These are phyloP conservation scores for Psilocybe cyanescens DNA, from an alignment of 768 basidiomycete genomes.

Conservation along the genomic window DNA sequence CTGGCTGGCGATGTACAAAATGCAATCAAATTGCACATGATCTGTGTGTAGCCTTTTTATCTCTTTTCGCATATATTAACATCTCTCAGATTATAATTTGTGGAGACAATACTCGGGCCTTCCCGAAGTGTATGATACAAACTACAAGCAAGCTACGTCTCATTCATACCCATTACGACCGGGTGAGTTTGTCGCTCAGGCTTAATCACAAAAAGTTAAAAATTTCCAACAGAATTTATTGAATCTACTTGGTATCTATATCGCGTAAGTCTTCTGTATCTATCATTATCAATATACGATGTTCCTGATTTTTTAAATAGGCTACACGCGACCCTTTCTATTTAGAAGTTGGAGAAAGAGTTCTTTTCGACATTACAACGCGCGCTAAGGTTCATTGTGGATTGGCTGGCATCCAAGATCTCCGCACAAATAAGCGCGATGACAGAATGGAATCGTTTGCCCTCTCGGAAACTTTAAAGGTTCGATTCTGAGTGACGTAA, in stretches of 20 bases:
- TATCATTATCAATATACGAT: neutral
- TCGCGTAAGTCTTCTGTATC: conserved; percentile 54
- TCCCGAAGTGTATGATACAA: conserved; percentile 92
- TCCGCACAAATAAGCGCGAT: conserved; percentile 76
- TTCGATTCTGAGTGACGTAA: conserved; percentile 25
- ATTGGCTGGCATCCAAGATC: conserved; percentile 78
- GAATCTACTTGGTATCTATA: conserved; percentile 98
- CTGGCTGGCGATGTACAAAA: conserved; percentile 84
- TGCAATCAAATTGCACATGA: conserved; percentile 90
- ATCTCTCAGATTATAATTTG: conserved; percentile 79
- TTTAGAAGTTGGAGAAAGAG: conserved; percentile 85
- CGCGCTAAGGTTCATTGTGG: conserved; percentile 88
- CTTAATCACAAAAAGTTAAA: neutral
- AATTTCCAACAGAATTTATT: conserved; percentile 68
- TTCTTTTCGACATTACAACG: conserved; percentile 73
- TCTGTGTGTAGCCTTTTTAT: conserved; percentile 54
- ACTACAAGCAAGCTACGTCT: conserved; percentile 70
- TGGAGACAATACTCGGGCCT: conserved; percentile 88
- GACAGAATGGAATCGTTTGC: conserved; percentile 98
- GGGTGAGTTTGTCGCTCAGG: conserved; percentile 38
- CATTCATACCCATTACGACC: conserved; percentile 83
- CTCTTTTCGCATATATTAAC: neutral
- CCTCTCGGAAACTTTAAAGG: conserved; percentile 93
- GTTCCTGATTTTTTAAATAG: conserved; percentile 40
- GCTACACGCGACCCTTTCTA: conserved; percentile 94